A percentile compares a stretch with the other conserved stretches of the same genome.
Evolutionary conservation across 2,329 filamentous ascomycete genomes (phyloP).

Genomic region (Fusarium circinatum): DNA sequence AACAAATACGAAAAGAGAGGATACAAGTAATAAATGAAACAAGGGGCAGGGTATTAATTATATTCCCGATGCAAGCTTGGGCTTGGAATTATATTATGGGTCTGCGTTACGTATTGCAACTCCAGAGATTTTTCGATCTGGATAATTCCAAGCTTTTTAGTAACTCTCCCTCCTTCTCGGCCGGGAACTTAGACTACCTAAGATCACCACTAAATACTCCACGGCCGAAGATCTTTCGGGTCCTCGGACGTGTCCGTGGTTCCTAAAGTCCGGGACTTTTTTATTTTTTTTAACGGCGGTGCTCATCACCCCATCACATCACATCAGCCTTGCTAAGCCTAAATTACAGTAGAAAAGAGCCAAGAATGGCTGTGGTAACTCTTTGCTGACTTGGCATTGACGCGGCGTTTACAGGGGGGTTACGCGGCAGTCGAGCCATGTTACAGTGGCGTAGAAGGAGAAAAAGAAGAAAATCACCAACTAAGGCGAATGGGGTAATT

Average conservation of each 20-base stretch:
- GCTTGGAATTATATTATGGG: constrained; percentile 13
- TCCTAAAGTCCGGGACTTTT: constrained; percentile 11
- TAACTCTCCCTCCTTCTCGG: constrained; percentile 14
- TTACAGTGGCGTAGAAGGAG: constrained; percentile 3
- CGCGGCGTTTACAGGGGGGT: constrained; percentile 13
- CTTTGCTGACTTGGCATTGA: constrained; percentile 15
- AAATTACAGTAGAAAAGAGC: not conserved
- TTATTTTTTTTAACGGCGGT: not conserved
- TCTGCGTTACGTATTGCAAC: constrained; percentile 18
- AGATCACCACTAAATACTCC: not conserved
- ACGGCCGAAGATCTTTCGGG: constrained; percentile 1
- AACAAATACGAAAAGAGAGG: not conserved
- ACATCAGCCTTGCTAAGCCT: constrained; percentile 5
- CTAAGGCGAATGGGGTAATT: not conserved
- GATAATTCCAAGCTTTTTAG: constrained; percentile 22
- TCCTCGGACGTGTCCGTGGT: constrained; percentile 7
- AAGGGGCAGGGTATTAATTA: constrained; percentile 14
- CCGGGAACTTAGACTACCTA: not conserved
- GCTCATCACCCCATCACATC: not conserved
- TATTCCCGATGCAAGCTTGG: not conserved
- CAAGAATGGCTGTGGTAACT: constrained; percentile 6
- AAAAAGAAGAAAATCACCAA: not conserved
- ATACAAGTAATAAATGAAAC: not conserved
- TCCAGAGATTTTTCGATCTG: not conserved
- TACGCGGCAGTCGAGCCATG: constrained; percentile 9